phyloP scores from a whole-genome alignment of 2,329 filamentous ascomycete species.

The Sphaerulina musiva region DNA sequence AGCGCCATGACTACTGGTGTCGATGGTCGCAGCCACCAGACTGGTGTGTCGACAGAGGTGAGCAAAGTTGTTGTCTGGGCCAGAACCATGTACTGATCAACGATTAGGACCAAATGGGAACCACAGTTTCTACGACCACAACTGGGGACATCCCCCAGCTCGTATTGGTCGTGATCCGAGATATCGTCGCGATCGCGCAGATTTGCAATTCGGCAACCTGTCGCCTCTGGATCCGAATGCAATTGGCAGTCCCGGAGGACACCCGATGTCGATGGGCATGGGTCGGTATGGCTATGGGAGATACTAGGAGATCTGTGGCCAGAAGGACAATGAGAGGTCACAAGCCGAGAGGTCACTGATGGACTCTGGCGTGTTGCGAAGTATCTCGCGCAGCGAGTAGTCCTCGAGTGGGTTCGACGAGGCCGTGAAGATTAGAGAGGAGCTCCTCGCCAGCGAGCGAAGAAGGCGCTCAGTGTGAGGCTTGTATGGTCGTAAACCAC shows the following conservation, averaged over 20 bases:
- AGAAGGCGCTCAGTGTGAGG: too few species aligned
- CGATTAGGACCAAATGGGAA: slow-evolving; percentile 28
- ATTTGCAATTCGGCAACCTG: slow-evolving; percentile 19
- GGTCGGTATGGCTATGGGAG: slow-evolving; percentile 6
- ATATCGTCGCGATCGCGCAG: slow-evolving; percentile 27
- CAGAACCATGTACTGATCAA: too few species aligned
- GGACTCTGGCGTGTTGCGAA: too few species aligned
- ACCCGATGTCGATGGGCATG: slow-evolving; percentile 1
- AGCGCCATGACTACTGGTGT: slow-evolving; percentile 37
- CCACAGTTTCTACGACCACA: slow-evolving; percentile 38
- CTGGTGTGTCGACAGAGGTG: slow-evolving; percentile 36
- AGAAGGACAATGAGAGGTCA: neutral
- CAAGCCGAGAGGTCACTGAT: neutral
- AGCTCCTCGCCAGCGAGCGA: too few species aligned
- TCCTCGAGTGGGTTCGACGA: too few species aligned
- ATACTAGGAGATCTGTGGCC: slow-evolving; percentile 7
- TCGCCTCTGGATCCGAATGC: slow-evolving; percentile 5
- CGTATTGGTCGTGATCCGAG: slow-evolving; percentile 35
- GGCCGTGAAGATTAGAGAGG: too few species aligned
- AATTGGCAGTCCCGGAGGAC: slow-evolving; percentile 9
- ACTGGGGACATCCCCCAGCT: slow-evolving; percentile 34
- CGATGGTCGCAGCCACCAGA: slow-evolving; percentile 36
- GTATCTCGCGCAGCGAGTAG: too few species aligned
- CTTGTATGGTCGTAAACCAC: too few species aligned
- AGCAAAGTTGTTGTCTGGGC: too few species aligned